Conservation (phyloP, 2,329 filamentous ascomycete genomes). For the Ophiostoma montium region DNA sequence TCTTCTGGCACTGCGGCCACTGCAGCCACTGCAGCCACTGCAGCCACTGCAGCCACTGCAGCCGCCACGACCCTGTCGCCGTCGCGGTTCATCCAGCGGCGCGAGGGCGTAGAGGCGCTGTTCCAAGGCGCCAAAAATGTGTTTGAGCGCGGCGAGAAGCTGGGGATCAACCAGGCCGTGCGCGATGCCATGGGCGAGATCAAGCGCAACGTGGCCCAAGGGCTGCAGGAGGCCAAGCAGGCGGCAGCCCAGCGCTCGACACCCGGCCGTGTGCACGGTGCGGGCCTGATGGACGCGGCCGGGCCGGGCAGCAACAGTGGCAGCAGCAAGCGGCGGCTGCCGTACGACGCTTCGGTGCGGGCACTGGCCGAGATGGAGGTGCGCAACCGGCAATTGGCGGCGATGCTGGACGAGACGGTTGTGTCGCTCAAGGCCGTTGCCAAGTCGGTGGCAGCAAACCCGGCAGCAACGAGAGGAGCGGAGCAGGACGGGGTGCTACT, state of each 20-base stretch:
- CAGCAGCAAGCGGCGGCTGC: neutral
- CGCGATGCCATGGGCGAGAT: slow-evolving; percentile 73
- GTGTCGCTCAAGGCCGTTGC: slow-evolving; percentile 47
- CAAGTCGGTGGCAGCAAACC: slow-evolving; percentile 24
- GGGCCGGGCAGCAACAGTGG: neutral
- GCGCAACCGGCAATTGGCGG: slow-evolving; percentile 52
- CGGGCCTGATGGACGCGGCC: neutral
- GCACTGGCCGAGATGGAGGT: slow-evolving; percentile 25
- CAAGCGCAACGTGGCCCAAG: slow-evolving; percentile 58
- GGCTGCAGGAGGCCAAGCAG: slow-evolving; percentile 43
- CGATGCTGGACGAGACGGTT: slow-evolving; percentile 54
- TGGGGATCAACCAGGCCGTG: slow-evolving; percentile 68
- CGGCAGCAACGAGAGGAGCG: neutral
- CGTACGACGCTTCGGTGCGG: slow-evolving; percentile 2
- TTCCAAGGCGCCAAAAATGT: slow-evolving; percentile 65
- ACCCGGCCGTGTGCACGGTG: neutral
- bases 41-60: neutral
- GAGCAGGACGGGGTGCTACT: neutral
- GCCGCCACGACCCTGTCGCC: slow-evolving; percentile 17
- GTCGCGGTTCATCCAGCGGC: slow-evolving; percentile 36
- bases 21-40: too few species aligned
- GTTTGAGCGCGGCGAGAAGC: slow-evolving; percentile 56
- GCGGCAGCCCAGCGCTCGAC: slow-evolving; percentile 6
- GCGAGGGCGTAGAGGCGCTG: slow-evolving; percentile 50
- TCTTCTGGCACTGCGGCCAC: neutral